Evolutionary conservation across 2,329 filamentous ascomycete species (phyloP).

Genomic region (Colletotrichum eremochloae): DNA sequence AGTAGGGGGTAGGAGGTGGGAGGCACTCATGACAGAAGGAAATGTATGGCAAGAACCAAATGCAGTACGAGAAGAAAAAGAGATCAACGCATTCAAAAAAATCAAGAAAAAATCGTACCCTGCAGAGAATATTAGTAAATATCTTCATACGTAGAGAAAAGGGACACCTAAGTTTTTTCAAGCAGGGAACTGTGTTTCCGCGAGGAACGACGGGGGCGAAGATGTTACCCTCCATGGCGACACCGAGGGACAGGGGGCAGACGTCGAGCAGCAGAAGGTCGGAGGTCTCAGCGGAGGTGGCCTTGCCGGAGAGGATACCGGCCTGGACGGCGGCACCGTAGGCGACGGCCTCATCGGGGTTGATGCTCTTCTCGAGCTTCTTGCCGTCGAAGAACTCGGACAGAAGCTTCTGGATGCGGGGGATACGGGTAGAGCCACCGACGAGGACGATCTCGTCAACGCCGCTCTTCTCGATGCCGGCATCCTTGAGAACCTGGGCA

Average conservation of each 20-base stretch:
- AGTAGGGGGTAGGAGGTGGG: too few species aligned
- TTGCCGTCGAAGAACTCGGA: constrained; percentile 99
- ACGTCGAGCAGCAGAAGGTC: constrained; percentile 98
- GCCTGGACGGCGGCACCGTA: constrained; percentile 99
- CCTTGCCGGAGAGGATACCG: constrained; percentile 98
- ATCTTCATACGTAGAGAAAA: too few species aligned
- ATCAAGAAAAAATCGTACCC: too few species aligned
- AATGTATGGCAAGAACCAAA: too few species aligned
- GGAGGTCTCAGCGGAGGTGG: constrained; percentile 91
- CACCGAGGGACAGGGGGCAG: constrained; percentile 94
- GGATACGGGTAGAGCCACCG: constrained; percentile 98
- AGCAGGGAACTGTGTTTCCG: constrained; percentile 79
- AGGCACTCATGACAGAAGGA: too few species aligned
- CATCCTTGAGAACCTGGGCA: constrained; percentile 96
- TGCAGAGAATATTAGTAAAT: too few species aligned
- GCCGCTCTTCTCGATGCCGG: constrained; percentile 85
- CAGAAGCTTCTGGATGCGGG: constrained; percentile 98
- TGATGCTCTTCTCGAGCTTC: constrained; percentile 99
- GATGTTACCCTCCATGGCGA: constrained; percentile 99
- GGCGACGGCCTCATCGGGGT: constrained; percentile 98
- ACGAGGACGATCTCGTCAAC: constrained; percentile 99
- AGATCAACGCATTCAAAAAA: too few species aligned
- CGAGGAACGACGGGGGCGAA: constrained; percentile 93
- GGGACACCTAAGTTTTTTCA: constrained; percentile 75
- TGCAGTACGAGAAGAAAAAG: too few species aligned